A percentile compares a stretch with the other conserved stretches of the same genome.
These are phyloP conservation scores for Dictyostelium brefeldianum DNA, from an alignment of 78 protist genomes.

Conservation along the genomic window DNA sequence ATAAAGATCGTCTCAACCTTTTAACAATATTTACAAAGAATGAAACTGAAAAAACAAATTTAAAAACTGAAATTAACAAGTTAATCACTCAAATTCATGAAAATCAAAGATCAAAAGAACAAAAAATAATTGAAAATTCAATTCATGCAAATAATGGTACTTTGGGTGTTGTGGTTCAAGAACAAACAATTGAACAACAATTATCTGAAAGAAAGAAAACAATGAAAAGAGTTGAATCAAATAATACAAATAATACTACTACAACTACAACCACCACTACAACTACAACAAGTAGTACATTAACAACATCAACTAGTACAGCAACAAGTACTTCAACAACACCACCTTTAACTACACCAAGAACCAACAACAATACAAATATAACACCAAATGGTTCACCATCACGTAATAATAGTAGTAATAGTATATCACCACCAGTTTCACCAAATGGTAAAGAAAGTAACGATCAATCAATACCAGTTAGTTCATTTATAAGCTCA, in stretches of 20 bases:
- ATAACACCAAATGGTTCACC: not conserved
- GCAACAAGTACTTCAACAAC: not conserved
- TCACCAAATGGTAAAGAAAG: not conserved
- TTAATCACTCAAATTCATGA: not conserved
- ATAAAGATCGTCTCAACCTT: not conserved
- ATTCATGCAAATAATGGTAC: not conserved
- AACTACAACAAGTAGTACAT: not conserved
- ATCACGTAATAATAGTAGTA: slow-evolving; percentile 1
- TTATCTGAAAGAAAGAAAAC: slow-evolving; percentile 29
- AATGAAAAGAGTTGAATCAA: not conserved
- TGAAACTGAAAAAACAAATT: not conserved
- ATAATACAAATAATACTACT: not conserved
- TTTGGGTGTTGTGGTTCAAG: not conserved
- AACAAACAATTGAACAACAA: slow-evolving; percentile 22
- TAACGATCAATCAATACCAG: not conserved
- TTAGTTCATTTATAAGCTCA: slow-evolving; percentile 26
- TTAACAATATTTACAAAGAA: slow-evolving; percentile 7
- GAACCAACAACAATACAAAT: not conserved
- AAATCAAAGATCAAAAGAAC: slow-evolving; percentile 29
- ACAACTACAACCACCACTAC: not conserved
- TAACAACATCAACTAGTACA: not conserved
- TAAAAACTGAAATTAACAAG: not conserved
- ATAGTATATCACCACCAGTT: not conserved
- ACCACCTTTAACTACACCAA: not conserved
- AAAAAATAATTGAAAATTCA: not conserved